Evolutionary conservation across 805 yeast genomes (phyloP), one percentile per base, ranked within the genome.

Genomic region (Pichia cabralensis): DNA sequence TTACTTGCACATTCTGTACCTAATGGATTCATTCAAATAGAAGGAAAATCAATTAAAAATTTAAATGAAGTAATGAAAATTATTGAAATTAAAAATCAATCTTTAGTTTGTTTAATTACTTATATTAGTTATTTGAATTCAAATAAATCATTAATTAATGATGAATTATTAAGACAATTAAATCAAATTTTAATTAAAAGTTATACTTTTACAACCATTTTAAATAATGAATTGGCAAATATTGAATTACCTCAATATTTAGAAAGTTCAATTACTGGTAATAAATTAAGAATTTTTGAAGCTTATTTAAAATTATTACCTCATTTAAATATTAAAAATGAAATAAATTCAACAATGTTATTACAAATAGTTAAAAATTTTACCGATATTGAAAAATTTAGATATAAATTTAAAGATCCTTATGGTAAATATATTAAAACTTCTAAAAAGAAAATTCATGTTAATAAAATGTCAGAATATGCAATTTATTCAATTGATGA

Each of bases 61-160:
- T 18, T 52, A 25, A 45, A 39, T 28, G 64, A 58, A 35, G 47
- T 59, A 13, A 47, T 53, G 52, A 52, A 65, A 55, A 35, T 54
- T 62, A 33, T 60, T 10, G 76, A 74, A 43, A 64, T 76, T 6
- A 66, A 80, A 40, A 65, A 72, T 40, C 71, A 71, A 41, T 70
- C 84, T 0, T 52, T 81, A 30, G 64, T 75, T 2, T 75, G 82
- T 30, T 49, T 80, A 13, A 46, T 71, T 18, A 64, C 72, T 7
- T 79, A 74, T 48, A 52, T 74, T 8, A 66, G 73, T 12, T 65
- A 64, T 31, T 47, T 74, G 34, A 38, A 52, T 2, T 60, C 80
- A 19, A 65, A 75, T 8, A 66, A n/a, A 28, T 53, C 40, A 12
- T 49, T 46, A 44, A 50, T 49, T 46, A 61, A 53, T 13, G 58